These are phyloP conservation scores for Phytophthora sp. DNA, from an alignment of 352 stramenopile genomes.

Conservation along the genomic window DNA sequence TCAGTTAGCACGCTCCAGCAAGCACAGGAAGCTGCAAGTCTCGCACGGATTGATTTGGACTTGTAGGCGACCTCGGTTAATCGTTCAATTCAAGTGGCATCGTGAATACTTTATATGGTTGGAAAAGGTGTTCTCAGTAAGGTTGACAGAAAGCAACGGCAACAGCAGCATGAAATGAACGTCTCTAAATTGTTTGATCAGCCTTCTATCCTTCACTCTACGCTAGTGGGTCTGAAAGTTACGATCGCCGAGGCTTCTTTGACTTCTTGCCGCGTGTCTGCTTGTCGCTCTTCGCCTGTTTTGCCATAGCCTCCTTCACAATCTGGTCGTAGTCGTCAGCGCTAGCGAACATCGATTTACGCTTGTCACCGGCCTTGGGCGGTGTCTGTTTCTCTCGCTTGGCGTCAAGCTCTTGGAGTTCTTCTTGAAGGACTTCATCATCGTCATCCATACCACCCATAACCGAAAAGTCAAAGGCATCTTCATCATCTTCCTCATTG, in stretches of 20 bases:
- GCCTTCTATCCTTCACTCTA: conserved; percentile 23
- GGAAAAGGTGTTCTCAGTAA: too few species aligned
- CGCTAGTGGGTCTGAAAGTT: conserved; percentile 2
- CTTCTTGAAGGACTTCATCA: conserved; percentile 49
- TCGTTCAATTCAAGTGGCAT: conserved; percentile 16
- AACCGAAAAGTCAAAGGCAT: conserved; percentile 54
- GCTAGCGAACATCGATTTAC: conserved; percentile 75
- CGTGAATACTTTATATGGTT: not conserved
- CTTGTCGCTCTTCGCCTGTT: conserved; percentile 43
- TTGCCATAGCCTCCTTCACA: conserved; percentile 65
- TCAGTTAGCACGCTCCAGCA: conserved; percentile 58
- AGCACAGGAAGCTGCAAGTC: conserved; percentile 47
- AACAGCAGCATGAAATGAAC: conserved; percentile 9
- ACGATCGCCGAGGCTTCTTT: conserved; percentile 48
- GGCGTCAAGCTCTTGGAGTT: conserved; percentile 36
- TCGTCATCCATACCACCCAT: conserved; percentile 54
- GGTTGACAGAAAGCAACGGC: too few species aligned
- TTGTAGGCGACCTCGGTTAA: conserved; percentile 24
- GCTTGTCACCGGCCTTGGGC: conserved; percentile 52
- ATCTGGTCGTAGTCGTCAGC: conserved; percentile 82
- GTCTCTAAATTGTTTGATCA: conserved; percentile 27
- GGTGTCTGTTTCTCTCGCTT: conserved; percentile 66
- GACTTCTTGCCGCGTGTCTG: conserved; percentile 28
- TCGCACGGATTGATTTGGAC: conserved; percentile 38
- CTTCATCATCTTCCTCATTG: conserved; percentile 38